Evolutionary conservation across 1,139 yeast genomes (phyloP), one percentile per base, ranked within the genome.

Genomic region (Scheffersomyces lignicola): DNA sequence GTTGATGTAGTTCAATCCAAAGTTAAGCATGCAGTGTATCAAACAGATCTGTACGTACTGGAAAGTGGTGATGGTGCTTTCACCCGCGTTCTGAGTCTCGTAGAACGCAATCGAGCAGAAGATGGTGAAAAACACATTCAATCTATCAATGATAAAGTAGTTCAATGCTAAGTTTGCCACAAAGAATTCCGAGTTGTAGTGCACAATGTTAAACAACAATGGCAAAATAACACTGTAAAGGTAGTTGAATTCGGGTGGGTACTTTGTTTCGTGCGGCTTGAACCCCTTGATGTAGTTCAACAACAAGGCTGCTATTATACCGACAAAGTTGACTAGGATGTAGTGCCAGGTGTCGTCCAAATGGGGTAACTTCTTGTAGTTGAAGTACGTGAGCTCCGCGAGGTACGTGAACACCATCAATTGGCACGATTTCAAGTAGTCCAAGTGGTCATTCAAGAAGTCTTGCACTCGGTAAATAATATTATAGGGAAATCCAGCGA

Each of bases 161-260:
- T 68, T 69, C 38, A 64, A 54, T 5, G 68, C 51, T 43, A 69
- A 52, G 41, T 63, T 67, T 15, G 55, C 51, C 38, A 63, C 49
- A 36, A 66, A 51, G 44, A 58, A 56, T 14, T 48, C 44, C 14
- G 54, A 48, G 18, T 51, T 42, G 35, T 52, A 43, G 37, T 40
- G 49, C 20, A 59, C 39, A 18, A 59, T 39, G 33, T 47, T 45
- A 14, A 61, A 44, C 12, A 53, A 47, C 30, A 58, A 47, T 1
- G 75, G 73, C 7, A 70, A 42, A 20, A 65, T 40, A 5, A 64
- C 43, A 17, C 69, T 52, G 45, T 66, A 65, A 10, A 69, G 32
- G 38, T 60, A 51, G 43, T 69, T 64, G 45, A 69, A 70, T 33
- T 65, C 71, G 5, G 75, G 75, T 27, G 60, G 46, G 48, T 51